phyloP scores from a whole-genome alignment of 179 eudicot species.

The Heliamphora pulchella region DNA sequence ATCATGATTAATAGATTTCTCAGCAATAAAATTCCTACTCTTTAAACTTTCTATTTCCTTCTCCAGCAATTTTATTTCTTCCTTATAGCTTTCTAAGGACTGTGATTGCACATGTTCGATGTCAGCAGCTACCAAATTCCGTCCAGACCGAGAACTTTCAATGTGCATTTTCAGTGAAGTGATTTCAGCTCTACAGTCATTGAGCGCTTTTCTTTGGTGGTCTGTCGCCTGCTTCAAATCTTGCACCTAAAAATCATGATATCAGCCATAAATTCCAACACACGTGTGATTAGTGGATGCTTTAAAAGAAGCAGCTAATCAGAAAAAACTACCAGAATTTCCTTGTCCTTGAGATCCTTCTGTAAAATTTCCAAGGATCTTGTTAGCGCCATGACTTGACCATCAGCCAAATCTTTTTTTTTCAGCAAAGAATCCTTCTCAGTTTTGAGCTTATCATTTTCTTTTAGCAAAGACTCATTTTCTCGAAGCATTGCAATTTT shows the following conservation, averaged over 20 bases:
- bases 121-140: conserved; percentile 25
- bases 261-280: conserved; percentile 11
- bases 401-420: conserved; percentile 70
- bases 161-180: conserved; percentile 92
- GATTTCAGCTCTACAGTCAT: conserved; percentile 87
- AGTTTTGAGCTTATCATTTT: conserved; percentile 45
- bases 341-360: conserved; percentile 84
- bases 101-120: conserved; percentile 31
- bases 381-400: conserved; percentile 59
- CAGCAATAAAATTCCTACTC: conserved; percentile 25
- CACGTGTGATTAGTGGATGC: background rate
- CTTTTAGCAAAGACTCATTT: conserved; percentile 61
- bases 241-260: conserved; percentile 45
- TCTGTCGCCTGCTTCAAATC: conserved; percentile 63
- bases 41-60: conserved; percentile 45
- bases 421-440: conserved; percentile 50
- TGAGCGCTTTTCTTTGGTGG: conserved; percentile 68
- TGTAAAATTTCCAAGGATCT: conserved; percentile 72
- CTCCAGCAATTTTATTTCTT: conserved; percentile 34
- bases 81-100: conserved; percentile 37
- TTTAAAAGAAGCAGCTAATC: background rate
- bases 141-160: conserved; percentile 62
- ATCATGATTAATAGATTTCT: conserved; percentile 30
- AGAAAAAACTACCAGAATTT: conserved; percentile 43
- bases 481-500: conserved; percentile 77